Evolutionary conservation across 148 eudicot genomes (phyloP).

Genomic region (Linanthus parryae): DNA sequence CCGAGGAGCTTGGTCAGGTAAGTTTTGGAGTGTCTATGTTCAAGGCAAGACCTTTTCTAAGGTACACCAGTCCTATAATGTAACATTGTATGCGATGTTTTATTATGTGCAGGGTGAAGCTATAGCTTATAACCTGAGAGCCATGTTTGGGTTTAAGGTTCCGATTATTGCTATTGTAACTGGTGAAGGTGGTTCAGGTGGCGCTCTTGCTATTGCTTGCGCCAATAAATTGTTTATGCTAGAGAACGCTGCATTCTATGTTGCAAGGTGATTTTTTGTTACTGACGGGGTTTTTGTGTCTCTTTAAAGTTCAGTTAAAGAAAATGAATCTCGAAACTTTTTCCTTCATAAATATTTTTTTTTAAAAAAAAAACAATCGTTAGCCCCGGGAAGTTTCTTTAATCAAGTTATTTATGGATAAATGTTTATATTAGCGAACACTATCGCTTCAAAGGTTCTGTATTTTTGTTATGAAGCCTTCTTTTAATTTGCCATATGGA

Average conservation of each 20-base stretch:
- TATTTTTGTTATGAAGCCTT: too few species aligned
- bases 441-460: too few species aligned
- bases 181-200: conserved; percentile 46
- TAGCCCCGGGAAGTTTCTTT: too few species aligned
- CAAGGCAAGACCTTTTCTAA: conserved; percentile 3
- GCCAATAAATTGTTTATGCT: conserved; percentile 36
- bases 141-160: conserved; percentile 39
- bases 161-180: conserved; percentile 30
- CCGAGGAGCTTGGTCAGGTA: conserved; percentile 35
- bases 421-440: too few species aligned
- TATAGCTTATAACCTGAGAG: conserved; percentile 30
- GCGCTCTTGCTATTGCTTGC: conserved; percentile 40
- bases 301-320: not conserved
- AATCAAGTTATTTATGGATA: too few species aligned
- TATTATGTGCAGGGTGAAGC: conserved; percentile 31
- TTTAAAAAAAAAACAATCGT: too few species aligned
- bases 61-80: not conserved
- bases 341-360: too few species aligned
- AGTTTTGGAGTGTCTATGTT: not conserved
- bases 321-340: conserved; percentile 1
- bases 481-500: too few species aligned
- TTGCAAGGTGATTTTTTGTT: conserved; percentile 25
- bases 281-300: not conserved
- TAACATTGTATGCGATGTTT: not conserved
- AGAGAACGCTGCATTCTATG: conserved; percentile 36